Base-by-base conservation (phyloP, 495 filamentous ascomycete species). In the Penicillium ochrochloron region DNA sequence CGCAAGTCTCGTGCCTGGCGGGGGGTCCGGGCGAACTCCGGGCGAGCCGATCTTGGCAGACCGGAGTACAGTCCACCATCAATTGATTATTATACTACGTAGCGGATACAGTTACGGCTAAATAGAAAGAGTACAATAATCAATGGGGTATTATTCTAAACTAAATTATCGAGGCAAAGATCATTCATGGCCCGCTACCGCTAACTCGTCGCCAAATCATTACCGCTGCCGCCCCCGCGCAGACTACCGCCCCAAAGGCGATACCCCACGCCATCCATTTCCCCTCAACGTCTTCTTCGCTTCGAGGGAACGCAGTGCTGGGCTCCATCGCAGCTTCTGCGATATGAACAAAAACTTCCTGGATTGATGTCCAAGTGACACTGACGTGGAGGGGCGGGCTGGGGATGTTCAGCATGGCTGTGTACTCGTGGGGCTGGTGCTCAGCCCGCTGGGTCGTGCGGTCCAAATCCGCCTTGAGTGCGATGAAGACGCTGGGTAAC, bases 241-340 rank as follows among this genome's bases (percentile, higher is more conserved):
- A 94, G 15, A 89, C 85, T 17, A 90, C 89, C 10, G 91, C 92
- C 4, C 90, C 92, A 0, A 96, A 75, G 2, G 92, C 93, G 72
- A 97, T 88, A 67, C 95, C 97, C 71, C 96, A 80, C 56, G 89
- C 86, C 64, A 92, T 92, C 70, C 91, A 84, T 74, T 97, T 94
- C 10, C 87, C 84, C 23, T 89, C 84, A 57, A 90, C 89, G 59
- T 94, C 92, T 54, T 98, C 85, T 66, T 92, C 92, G 29, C 81
- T 90, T 73, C 91, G 93, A 3, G 95, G 94, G 73, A 94, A 96
- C 9, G 90, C 94, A 0, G 86, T 90, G 60, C 89, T 92, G 2
- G 95, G 95, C 69, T 92, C 90, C 63, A 93, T 91, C 0, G 95
- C 95, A 35, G 92, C 92, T 77, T 99, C 95, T 11, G 96, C 95